phyloP scores from a whole-genome alignment of 208 protist species.

The Leishmania mexicana region DNA sequence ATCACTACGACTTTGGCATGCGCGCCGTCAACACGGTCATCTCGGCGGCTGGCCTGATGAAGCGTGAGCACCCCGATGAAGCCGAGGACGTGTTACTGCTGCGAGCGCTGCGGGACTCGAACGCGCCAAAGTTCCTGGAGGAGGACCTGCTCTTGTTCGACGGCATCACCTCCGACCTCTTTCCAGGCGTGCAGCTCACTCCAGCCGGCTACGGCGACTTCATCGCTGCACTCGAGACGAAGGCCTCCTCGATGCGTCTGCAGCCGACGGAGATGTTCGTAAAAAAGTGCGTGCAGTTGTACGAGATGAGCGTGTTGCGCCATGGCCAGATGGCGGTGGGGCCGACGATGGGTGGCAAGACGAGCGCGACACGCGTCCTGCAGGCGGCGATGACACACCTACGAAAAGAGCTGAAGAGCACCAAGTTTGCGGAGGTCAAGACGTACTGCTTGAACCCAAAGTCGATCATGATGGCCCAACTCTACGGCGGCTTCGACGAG shows the following conservation, averaged over 20 bases:
- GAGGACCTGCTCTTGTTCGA: slow-evolving; percentile 94
- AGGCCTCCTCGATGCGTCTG: slow-evolving; percentile 74
- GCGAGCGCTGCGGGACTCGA: slow-evolving; percentile 95
- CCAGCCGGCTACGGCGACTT: slow-evolving; percentile 94
- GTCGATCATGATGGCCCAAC: slow-evolving; percentile 97
- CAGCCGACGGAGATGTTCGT: slow-evolving; percentile 96
- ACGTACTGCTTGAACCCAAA: slow-evolving; percentile 96
- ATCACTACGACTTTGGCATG: slow-evolving; percentile 99
- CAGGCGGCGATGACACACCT: slow-evolving; percentile 89
- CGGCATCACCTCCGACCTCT: slow-evolving; percentile 98
- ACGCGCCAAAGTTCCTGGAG: slow-evolving; percentile 98
- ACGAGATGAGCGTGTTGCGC: slow-evolving; percentile 97
- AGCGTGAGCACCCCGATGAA: slow-evolving; percentile 93
- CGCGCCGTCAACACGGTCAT: slow-evolving; percentile 99
- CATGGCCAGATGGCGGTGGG: slow-evolving; percentile 98
- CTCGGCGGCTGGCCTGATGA: slow-evolving; percentile 95
- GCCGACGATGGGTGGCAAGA: slow-evolving; percentile 97
- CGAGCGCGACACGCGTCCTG: slow-evolving; percentile 80
- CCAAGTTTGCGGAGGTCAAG: slow-evolving; percentile 85
- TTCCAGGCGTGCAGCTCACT: slow-evolving; percentile 94
- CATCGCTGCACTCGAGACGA: slow-evolving; percentile 68
- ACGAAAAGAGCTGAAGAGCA: slow-evolving; percentile 59
- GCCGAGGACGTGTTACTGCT: slow-evolving; percentile 95
- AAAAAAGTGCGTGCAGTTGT: slow-evolving; percentile 97
- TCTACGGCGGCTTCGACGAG: slow-evolving; percentile 97